A percentile compares a stretch with the other conserved stretches of the same genome.
These are phyloP conservation scores for Penicillium sp. DNA, from an alignment of 2,329 filamentous ascomycete species.

Conservation along the genomic window DNA sequence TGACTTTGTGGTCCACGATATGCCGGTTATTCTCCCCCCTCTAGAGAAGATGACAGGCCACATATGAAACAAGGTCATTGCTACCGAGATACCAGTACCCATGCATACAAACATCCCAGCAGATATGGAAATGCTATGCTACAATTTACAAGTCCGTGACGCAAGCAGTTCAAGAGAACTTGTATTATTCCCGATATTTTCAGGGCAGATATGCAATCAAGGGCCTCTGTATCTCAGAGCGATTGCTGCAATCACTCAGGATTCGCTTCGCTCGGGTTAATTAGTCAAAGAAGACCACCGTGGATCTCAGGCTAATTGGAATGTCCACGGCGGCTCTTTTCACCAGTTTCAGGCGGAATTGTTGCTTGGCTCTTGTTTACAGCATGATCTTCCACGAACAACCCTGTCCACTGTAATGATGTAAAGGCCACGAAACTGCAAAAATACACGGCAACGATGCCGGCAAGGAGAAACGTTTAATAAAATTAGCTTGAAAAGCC, in stretches of 20 bases:
- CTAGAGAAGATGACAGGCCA: not conserved
- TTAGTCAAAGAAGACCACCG: not conserved
- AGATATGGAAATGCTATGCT: not conserved
- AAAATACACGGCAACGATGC: not conserved
- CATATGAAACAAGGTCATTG: not conserved
- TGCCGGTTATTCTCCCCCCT: not conserved
- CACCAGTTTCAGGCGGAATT: not conserved
- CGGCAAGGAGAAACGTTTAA: not conserved
- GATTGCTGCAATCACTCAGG: no score
- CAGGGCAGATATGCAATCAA: no score
- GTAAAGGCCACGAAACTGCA: not conserved
- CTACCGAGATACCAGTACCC: not conserved
- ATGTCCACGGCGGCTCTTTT: not conserved
- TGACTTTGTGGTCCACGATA: not conserved
- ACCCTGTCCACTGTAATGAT: not conserved
- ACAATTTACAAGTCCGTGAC: no score
- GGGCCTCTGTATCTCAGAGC: no score
- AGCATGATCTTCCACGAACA: not conserved
- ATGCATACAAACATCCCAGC: not conserved
- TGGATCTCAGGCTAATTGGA: not conserved
- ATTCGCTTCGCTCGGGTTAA: no score
- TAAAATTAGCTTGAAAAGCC: not conserved
- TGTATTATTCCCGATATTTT: no score
- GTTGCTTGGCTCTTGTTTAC: not conserved
- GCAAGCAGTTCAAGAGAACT: no score